These are phyloP conservation scores for Orbilia quercus DNA, from an alignment of 2,329 filamentous ascomycete genomes.

Conservation along the genomic window DNA sequence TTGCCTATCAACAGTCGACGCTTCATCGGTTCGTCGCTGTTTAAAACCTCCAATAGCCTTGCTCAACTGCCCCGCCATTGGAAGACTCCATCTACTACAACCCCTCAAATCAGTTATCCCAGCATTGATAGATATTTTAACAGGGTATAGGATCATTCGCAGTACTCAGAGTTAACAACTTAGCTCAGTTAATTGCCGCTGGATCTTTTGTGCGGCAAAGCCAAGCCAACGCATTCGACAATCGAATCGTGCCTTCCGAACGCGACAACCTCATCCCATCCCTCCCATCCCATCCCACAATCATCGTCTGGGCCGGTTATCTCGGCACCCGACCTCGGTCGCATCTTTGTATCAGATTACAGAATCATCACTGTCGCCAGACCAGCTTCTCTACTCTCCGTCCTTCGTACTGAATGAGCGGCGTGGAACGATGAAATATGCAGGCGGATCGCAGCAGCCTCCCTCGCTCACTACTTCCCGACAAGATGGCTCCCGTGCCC, in stretches of 20 bases:
- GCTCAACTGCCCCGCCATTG: too few species aligned
- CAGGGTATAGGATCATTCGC: too few species aligned
- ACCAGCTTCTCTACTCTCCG: background rate
- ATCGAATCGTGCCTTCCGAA: background rate
- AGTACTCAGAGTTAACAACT: too few species aligned
- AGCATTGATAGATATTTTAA: too few species aligned
- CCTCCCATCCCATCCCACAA: conserved; percentile 1
- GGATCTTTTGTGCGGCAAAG: background rate
- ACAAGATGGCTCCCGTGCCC: conserved; percentile 4
- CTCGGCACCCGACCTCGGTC: background rate
- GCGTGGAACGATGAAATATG: conserved; percentile 17
- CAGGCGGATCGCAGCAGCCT: conserved; percentile 1
- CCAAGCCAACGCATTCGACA: background rate
- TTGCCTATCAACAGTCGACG: too few species aligned
- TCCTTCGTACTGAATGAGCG: background rate
- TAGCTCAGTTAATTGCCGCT: background rate
- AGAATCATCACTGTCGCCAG: background rate
- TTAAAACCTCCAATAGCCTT: too few species aligned
- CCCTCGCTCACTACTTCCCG: conserved; percentile 4
- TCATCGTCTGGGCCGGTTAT: background rate
- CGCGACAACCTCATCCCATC: background rate
- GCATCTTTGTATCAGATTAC: too few species aligned
- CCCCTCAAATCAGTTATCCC: too few species aligned
- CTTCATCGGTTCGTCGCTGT: too few species aligned
- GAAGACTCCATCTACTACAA: too few species aligned